A percentile compares a stretch with the other conserved stretches of the same genome.
These are phyloP conservation scores for Pichia heedii DNA, from an alignment of 805 yeast genomes.

Conservation along the genomic window DNA sequence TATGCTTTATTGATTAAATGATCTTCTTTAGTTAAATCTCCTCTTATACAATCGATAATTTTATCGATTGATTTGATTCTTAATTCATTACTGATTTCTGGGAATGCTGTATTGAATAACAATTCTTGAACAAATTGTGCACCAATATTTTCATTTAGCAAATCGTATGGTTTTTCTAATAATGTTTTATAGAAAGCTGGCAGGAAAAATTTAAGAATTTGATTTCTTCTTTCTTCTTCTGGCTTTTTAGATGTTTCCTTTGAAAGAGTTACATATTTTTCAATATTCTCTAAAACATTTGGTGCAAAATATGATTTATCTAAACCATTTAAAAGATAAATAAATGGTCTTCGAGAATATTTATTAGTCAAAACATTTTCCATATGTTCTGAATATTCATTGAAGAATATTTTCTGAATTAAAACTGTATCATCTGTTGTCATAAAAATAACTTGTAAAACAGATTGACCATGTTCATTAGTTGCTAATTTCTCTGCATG, in stretches of 20 bases:
- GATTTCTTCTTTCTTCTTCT: conserved; percentile 62
- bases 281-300: conserved; percentile 46
- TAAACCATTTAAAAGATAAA: conserved; percentile 70
- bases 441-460: conserved; percentile 67
- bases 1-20: conserved; percentile 68
- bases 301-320: conserved; percentile 81
- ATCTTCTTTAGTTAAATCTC: conserved; percentile 56
- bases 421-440: conserved; percentile 92
- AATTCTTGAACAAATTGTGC: conserved; percentile 78
- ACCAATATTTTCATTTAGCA: conserved; percentile 66
- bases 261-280: conserved; percentile 51
- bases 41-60: conserved; percentile 50
- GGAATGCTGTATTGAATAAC: conserved; percentile 37
- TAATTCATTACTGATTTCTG: conserved; percentile 25
- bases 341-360: conserved; percentile 80
- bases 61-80: conserved; percentile 43
- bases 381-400: conserved; percentile 45
- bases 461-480: conserved; percentile 81
- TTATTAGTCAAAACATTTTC: conserved; percentile 56
- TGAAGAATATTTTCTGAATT: conserved; percentile 60
- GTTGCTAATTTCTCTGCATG: conserved; percentile 70
- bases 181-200: conserved; percentile 57
- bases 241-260: conserved; percentile 78
- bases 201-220: conserved; percentile 54
- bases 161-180: conserved; percentile 37